These are phyloP conservation scores for Daldinia childiae DNA, from an alignment of 495 filamentous ascomycete species.

Conservation along the genomic window DNA sequence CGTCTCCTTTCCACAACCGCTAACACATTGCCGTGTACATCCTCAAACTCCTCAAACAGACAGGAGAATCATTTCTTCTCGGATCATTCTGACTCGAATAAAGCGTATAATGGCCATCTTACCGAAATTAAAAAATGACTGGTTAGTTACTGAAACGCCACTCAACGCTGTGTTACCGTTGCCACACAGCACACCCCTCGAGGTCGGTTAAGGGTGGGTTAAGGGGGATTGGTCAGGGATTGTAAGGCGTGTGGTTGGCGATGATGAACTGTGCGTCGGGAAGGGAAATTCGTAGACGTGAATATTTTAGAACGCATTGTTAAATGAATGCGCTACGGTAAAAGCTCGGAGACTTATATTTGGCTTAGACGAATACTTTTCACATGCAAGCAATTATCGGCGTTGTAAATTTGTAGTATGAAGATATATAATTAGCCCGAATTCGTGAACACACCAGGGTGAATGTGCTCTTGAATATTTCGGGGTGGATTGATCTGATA, in stretches of 20 bases:
- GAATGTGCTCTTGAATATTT: too few relatives aligned
- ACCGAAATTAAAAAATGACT: conserved; percentile 27
- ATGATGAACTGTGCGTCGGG: conserved; percentile 43
- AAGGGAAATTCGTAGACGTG: conserved; percentile 47
- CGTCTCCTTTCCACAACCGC: background rate
- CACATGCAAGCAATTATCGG: background rate
- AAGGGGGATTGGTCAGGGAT: conserved; percentile 22
- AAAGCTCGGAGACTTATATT: background rate
- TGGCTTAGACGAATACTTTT: background rate
- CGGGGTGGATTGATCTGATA: background rate
- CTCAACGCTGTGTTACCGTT: conserved; percentile 39
- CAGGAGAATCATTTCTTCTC: background rate
- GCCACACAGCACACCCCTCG: conserved; percentile 12
- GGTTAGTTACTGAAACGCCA: conserved; percentile 2
- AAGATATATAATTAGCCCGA: background rate
- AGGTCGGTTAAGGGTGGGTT: background rate
- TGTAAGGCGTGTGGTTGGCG: conserved; percentile 29
- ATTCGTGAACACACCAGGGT: too few relatives aligned
- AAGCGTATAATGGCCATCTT: conserved; percentile 21
- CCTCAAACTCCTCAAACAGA: too few relatives aligned
- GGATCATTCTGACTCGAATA: background rate
- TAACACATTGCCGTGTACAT: background rate
- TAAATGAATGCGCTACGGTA: conserved; percentile 3
- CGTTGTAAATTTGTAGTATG: background rate
- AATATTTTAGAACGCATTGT: conserved; percentile 40